Evolutionary conservation across 2,329 filamentous ascomycete species (phyloP), one percentile per base, ranked within the genome.

Genomic region (Monilinia vaccinii-corymbosi): DNA sequence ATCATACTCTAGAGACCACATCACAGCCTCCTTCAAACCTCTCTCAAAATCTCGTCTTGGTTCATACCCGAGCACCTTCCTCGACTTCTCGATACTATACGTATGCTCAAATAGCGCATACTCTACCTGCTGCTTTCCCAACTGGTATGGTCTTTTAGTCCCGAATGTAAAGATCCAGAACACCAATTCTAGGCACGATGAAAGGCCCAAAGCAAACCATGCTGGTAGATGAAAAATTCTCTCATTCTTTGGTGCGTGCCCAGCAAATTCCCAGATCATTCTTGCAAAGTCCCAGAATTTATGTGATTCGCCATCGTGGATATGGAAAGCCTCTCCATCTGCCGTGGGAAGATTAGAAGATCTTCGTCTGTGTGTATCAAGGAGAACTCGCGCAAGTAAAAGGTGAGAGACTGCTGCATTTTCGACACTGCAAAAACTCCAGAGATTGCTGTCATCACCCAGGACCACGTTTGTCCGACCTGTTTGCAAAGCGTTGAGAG

Each of bases 111-210:
- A 56, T 9, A 56, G 21, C 1, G 42, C 53, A 56, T 56, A 56
- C 18, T 56, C 53, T 21, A 47, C 42, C 16, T 56, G 53, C 53
- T 56, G 44, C 23, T 36, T 56, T 8, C 44, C 42, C 42, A 46
- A 25, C 16, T 47, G 53, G 13, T 56, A 47, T 18, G 53, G 53
- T 9, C 44, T 14, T 31, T 38, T 47, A 10, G 18, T 56, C 31
- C 42, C 53, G 25, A 28, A 38, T 31, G 53, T 56, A 47, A 56
- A 47, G 16, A 56, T 11, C 53, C 53, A 56, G 21, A 56, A 56
- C 21, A 28, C 8, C n/a, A 28, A 25, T 38, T 47, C 44, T 10
- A 56, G 36, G 16, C 9, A 47, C 13, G 42, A 47, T 18, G 53
- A 45, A 31, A 56, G 42, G 14, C 4, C 44, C 53, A 56, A 25